These are phyloP conservation scores for Agroathelia rolfsii DNA, from an alignment of 1,284 basidiomycete genomes.

Conservation along the genomic window DNA sequence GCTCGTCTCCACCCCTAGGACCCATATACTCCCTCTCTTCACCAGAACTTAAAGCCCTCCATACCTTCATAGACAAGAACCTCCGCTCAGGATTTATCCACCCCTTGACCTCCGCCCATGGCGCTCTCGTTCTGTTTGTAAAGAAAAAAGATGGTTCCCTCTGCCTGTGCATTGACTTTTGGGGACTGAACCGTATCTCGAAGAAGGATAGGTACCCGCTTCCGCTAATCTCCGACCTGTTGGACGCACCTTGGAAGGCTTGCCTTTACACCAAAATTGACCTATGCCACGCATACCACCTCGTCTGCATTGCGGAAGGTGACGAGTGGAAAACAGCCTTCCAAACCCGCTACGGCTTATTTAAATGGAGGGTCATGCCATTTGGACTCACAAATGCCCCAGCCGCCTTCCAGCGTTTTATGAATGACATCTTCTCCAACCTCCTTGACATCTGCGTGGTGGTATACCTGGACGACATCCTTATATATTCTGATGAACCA, in stretches of 20 bases:
- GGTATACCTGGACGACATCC: constrained; percentile 16
- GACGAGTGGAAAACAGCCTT: constrained; percentile 26
- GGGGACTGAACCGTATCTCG: constrained; percentile 19
- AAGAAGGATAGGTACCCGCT: constrained; percentile 18
- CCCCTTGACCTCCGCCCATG: constrained; percentile 12
- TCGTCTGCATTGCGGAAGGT: constrained; percentile 19
- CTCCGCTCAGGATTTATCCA: constrained; percentile 13
- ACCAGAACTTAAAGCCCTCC: constrained; percentile 12
- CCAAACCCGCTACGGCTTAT: constrained; percentile 20
- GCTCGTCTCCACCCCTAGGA: constrained; percentile 15
- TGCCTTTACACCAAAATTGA: constrained; percentile 14
- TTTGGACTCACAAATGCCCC: constrained; percentile 14
- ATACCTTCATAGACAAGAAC: constrained; percentile 16
- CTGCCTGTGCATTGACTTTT: constrained; percentile 24
- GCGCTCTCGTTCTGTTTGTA: constrained; percentile 24
- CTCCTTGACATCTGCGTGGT: constrained; percentile 11
- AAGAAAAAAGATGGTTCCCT: constrained; percentile 27
- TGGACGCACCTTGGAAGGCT: constrained; percentile 12
- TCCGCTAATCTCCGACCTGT: constrained; percentile 17
- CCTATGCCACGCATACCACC: constrained; percentile 19
- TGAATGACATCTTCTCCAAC: constrained; percentile 13
- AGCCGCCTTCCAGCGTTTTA: constrained; percentile 10
- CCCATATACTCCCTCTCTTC: constrained; percentile 18
- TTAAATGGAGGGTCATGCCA: constrained; percentile 25
- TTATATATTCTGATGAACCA: constrained; percentile 13